phyloP scores from a whole-genome alignment of 495 filamentous ascomycete species.

The Aspergillus nanangensis region DNA sequence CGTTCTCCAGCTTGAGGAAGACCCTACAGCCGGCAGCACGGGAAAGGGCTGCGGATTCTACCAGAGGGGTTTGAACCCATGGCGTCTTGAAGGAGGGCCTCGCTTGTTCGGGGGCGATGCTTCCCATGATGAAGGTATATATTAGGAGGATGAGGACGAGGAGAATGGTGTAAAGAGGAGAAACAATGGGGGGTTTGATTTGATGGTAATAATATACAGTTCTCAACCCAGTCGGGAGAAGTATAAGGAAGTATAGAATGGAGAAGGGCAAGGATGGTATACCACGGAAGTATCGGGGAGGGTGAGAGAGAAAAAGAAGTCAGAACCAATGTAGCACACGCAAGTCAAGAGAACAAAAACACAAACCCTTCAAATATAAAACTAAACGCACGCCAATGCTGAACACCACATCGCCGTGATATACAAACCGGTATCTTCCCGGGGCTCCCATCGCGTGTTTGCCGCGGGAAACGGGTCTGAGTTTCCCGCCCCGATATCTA shows the following conservation, averaged over 20 bases:
- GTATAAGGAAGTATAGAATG: not conserved
- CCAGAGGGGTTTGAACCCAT: constrained; percentile 70
- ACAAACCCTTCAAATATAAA: constrained; percentile 12
- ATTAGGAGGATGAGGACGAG: not conserved
- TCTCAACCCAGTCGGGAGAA: not conserved
- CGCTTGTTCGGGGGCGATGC: constrained; percentile 14
- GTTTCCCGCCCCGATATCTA: constrained; percentile 33
- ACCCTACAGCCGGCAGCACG: constrained; percentile 71
- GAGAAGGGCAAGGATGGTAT: not conserved
- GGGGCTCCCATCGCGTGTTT: constrained; percentile 20
- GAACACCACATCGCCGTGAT: constrained; percentile 22
- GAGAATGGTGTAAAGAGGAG: not conserved
- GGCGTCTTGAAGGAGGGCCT: constrained; percentile 39
- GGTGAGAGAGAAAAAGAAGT: constrained; percentile 6
- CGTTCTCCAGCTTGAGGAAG: constrained; percentile 90
- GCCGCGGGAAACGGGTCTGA: constrained; percentile 31
- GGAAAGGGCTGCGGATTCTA: constrained; percentile 64
- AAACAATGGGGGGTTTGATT: not conserved
- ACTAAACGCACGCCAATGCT: constrained; percentile 4
- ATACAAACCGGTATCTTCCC: constrained; percentile 25
- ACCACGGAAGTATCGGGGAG: not conserved
- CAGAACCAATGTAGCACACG: not conserved
- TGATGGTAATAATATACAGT: not conserved
- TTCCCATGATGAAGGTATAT: constrained; percentile 26
- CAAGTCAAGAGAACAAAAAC: constrained; percentile 1